Evolutionary conservation across 2,329 filamentous ascomycete species (phyloP), one percentile per base, ranked within the genome.

Genomic region (Tolypocladium capitatum): DNA sequence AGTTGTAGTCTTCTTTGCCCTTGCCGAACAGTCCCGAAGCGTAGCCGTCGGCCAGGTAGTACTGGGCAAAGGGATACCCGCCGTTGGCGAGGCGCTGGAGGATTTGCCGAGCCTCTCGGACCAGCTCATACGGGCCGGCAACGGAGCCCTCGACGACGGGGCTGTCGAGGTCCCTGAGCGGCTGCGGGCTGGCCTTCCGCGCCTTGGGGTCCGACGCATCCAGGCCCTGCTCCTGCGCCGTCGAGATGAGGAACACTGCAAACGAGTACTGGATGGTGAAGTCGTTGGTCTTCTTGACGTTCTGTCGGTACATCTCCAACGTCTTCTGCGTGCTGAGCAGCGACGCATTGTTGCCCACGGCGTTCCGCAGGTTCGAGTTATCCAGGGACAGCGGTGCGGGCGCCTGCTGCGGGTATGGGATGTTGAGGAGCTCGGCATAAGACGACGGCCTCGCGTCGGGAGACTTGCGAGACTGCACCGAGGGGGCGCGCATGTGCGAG

Each of bases 271-370:
- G 89, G 32, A 94, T 86, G 4, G 85, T 83, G 16, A 83, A 75
- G 64, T 96, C 89, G 52, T 85, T 92, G 3, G 92, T 94, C 71
- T 98, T 98, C 70, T 96, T 97, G 49, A 96, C 87, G 60, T 97
- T 98, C 48, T 84, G 83, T 41, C 91, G 80, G 65, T 98, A 98
- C 91, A 97, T 96, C 48, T 97, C 90, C 44, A 98, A 77, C 2
- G 92, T 98, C 68, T 97, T 90, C 61, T 91, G 86, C 32, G 87
- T 84, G 59, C 88, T 90, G 30, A 98, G 76, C 13, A 98, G 74
- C 20, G 90, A 95, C 4, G 91, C 91, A 68, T 94, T 94, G 60
- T 80, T 84, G 41, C 92, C 92, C 24, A 98, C 82, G 16, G 79
- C 82, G 48, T 76, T 81, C 51, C 87, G 83, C 44, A 98, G 70